Evolutionary conservation across 129 eudicot genomes (phyloP).

Genomic region (Pulicaria dysenterica): DNA sequence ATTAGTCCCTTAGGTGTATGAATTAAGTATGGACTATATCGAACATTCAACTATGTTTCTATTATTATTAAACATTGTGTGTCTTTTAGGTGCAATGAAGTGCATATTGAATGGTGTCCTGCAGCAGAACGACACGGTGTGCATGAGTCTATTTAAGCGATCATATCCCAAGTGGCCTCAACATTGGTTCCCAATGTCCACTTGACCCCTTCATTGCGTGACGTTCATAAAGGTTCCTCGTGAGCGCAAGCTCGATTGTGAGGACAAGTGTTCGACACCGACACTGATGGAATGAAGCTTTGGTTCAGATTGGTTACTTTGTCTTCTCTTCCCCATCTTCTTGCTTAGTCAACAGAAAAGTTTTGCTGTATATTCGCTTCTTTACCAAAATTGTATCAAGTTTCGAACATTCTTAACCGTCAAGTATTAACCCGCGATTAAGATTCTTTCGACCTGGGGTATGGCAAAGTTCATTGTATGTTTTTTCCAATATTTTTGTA

Average conservation of each 20-base stretch:
- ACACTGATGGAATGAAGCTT: constrained; percentile 76
- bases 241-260: constrained; percentile 21
- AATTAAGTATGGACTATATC: too few relatives aligned
- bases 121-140: constrained; percentile 87
- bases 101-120: constrained; percentile 89
- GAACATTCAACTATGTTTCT: too few relatives aligned
- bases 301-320: constrained; percentile 70
- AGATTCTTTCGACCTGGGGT: too few relatives aligned
- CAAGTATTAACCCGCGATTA: too few relatives aligned
- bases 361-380: constrained; percentile 37
- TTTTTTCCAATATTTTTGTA: background rate
- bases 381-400: too few relatives aligned
- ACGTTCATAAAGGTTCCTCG: constrained; percentile 18
- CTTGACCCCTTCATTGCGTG: constrained; percentile 28
- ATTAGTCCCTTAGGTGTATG: too few relatives aligned
- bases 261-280: constrained; percentile 26
- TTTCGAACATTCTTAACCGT: too few relatives aligned
- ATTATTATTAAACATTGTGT: background rate
- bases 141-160: constrained; percentile 95
- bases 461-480: too few relatives aligned
- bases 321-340: constrained; percentile 29
- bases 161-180: constrained; percentile 95
- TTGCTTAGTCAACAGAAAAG: constrained; percentile 22
- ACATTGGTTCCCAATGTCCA: constrained; percentile 71
- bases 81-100: constrained; percentile 85